phyloP scores from a whole-genome alignment of 345 rosid species.

The Clausena lansium region DNA sequence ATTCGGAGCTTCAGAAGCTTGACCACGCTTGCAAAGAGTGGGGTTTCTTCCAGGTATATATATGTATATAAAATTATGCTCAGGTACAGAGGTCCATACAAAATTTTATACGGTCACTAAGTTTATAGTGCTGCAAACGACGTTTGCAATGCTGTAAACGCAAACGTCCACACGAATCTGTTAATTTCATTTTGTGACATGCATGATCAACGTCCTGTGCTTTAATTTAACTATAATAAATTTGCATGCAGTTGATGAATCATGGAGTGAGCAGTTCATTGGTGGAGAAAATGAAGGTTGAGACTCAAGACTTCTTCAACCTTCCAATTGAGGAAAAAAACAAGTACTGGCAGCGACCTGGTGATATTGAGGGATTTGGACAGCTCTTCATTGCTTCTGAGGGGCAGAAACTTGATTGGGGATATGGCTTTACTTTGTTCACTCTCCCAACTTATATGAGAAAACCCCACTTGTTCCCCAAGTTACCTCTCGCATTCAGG shows the following conservation, averaged over 20 bases:
- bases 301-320: too few species aligned
- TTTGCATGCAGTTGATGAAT: slow-evolving; percentile 24
- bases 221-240: not conserved
- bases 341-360: too few species aligned
- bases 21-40: slow-evolving; percentile 21
- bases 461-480: slow-evolving; percentile 8
- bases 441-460: not conserved
- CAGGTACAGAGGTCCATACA: too few species aligned
- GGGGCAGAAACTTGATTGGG: slow-evolving; percentile 4
- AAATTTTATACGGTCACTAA: too few species aligned
- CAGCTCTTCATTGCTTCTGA: not conserved
- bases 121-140: too few species aligned
- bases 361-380: too few species aligned
- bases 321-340: too few species aligned
- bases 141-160: too few species aligned
- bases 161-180: too few species aligned
- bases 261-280: not conserved
- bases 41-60: slow-evolving; percentile 30
- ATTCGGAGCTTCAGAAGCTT: slow-evolving; percentile 21
- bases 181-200: too few species aligned
- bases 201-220: too few species aligned
- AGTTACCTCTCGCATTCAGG: slow-evolving; percentile 12
- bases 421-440: not conserved
- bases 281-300: too few species aligned
- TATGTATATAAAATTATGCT: not conserved